Conservation (phyloP, 331 rosid species). For the Arachis monticola region DNA sequence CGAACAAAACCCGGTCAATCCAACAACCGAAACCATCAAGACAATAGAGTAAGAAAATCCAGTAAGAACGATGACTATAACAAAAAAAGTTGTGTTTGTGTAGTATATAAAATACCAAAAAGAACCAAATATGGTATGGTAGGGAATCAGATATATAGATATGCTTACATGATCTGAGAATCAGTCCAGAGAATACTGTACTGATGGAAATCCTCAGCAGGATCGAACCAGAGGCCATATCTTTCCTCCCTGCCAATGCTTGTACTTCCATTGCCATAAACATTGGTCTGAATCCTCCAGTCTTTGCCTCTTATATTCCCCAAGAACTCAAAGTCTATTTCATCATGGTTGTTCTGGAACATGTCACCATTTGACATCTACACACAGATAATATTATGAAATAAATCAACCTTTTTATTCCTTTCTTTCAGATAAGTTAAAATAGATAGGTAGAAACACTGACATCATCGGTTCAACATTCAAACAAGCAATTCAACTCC, state of each 20-base stretch:
- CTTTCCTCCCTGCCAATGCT: slow-evolving; percentile 92
- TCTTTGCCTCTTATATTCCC: slow-evolving; percentile 98
- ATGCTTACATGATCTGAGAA: slow-evolving; percentile 79
- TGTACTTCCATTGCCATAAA: slow-evolving; percentile 99
- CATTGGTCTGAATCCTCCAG: slow-evolving; percentile 98
- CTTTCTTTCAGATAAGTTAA: not conserved
- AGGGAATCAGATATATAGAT: slow-evolving; percentile 30
- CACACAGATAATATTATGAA: slow-evolving; percentile 33
- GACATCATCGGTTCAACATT: slow-evolving; percentile 3
- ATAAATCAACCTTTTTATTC: not conserved
- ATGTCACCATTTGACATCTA: slow-evolving; percentile 98
- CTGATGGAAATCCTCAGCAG: slow-evolving; percentile 86
- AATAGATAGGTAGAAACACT: not conserved
- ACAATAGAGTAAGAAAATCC: too few relatives aligned
- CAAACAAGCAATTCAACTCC: slow-evolving; percentile 8
- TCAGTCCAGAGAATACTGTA: slow-evolving; percentile 94
- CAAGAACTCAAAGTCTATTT: slow-evolving; percentile 95
- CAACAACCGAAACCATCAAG: slow-evolving; percentile 6
- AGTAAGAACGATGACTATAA: not conserved
- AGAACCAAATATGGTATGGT: slow-evolving; percentile 35
- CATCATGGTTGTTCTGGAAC: slow-evolving; percentile 90
- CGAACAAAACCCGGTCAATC: not conserved
- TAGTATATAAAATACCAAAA: slow-evolving; percentile 1
- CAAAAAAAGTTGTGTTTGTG: not conserved
- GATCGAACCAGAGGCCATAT: slow-evolving; percentile 94